Conservation (phyloP, 2,329 filamentous ascomycete species). For the Aspergillus sp. region DNA sequence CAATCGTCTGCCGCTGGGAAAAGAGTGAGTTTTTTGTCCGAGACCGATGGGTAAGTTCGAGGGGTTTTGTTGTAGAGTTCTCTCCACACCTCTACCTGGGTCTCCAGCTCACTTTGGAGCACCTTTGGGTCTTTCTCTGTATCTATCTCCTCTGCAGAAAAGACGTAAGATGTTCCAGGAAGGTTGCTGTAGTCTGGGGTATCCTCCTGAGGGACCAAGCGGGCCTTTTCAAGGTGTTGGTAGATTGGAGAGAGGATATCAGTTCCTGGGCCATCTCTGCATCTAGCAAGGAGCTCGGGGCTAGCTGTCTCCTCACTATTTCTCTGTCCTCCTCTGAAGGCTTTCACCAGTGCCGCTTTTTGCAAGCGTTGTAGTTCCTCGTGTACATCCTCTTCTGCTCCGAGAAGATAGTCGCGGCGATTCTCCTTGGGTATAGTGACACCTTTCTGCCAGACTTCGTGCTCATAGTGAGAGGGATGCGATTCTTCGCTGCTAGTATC, state of each 20-base stretch:
- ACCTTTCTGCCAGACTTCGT: conserved; percentile 5
- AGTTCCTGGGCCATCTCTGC: conserved; percentile 34
- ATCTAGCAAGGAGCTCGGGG: conserved; percentile 28
- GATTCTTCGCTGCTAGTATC: not conserved
- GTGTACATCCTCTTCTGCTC: conserved; percentile 13
- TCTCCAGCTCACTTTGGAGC: not conserved
- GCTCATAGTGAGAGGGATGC: not conserved
- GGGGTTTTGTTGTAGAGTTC: conserved; percentile 21
- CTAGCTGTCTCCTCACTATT: conserved; percentile 19
- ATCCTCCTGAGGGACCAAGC: conserved; percentile 1
- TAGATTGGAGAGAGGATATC: conserved; percentile 29
- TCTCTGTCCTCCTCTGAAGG: conserved; percentile 16
- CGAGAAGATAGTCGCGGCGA: not conserved
- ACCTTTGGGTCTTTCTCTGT: not conserved
- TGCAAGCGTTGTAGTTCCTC: conserved; percentile 29
- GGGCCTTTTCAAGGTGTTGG: conserved; percentile 19
- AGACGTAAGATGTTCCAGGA: not conserved
- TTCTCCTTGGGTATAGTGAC: conserved; percentile 4
- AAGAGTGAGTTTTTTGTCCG: conserved; percentile 19
- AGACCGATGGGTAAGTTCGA: conserved; percentile 22
- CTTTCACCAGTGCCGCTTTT: conserved; percentile 24
- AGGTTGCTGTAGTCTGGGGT: not conserved
- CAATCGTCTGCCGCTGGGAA: conserved; percentile 18
- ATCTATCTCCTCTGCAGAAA: not conserved
- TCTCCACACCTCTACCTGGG: not conserved